A percentile compares a stretch with the other conserved stretches of the same genome.
These are phyloP conservation scores for Tolypocladium nubicola DNA, from an alignment of 2,329 filamentous ascomycete species.

Conservation along the genomic window DNA sequence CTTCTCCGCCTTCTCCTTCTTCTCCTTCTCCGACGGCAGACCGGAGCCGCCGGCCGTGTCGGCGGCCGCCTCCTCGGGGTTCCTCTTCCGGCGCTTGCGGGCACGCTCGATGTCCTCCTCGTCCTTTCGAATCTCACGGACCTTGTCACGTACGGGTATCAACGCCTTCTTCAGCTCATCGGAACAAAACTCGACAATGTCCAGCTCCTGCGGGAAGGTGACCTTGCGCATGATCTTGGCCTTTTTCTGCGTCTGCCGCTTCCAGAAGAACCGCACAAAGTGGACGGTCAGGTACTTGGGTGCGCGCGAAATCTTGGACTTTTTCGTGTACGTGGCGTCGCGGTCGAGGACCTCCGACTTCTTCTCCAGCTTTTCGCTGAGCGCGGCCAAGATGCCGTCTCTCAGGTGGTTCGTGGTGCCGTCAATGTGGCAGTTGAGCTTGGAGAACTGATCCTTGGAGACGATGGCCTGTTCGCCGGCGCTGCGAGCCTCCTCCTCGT, in stretches of 20 bases:
- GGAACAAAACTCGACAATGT: conserved; percentile 90
- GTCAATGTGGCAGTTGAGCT: conserved; percentile 93
- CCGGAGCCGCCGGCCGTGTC: conserved; percentile 36
- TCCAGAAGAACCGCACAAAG: conserved; percentile 98
- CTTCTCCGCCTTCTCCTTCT: conserved; percentile 39
- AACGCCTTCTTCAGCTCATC: conserved; percentile 76
- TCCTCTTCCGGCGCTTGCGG: conserved; percentile 79
- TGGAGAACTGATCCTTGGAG: conserved; percentile 69
- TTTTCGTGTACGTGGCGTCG: conserved; percentile 80
- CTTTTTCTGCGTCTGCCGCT: conserved; percentile 90
- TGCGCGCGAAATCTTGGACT: conserved; percentile 76
- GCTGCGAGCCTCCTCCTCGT: conserved; percentile 68
- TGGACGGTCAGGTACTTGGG: conserved; percentile 95
- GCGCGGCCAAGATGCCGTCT: conserved; percentile 72
- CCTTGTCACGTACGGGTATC: conserved; percentile 89
- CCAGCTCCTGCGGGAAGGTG: conserved; percentile 86
- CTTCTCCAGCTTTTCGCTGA: conserved; percentile 90
- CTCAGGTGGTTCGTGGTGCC: conserved; percentile 77
- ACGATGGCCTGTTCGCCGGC: conserved; percentile 59
- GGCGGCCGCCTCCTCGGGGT: conserved; percentile 33
- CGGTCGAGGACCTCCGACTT: conserved; percentile 65
- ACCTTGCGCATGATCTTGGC: conserved; percentile 99
- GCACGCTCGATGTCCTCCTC: conserved; percentile 87
- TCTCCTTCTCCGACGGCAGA: conserved; percentile 39
- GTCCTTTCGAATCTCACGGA: conserved; percentile 89